A percentile compares a stretch with the other conserved stretches of the same genome.
phyloP scores from a whole-genome alignment of 441 rosid genomes.

The Corymbia calophylla region DNA sequence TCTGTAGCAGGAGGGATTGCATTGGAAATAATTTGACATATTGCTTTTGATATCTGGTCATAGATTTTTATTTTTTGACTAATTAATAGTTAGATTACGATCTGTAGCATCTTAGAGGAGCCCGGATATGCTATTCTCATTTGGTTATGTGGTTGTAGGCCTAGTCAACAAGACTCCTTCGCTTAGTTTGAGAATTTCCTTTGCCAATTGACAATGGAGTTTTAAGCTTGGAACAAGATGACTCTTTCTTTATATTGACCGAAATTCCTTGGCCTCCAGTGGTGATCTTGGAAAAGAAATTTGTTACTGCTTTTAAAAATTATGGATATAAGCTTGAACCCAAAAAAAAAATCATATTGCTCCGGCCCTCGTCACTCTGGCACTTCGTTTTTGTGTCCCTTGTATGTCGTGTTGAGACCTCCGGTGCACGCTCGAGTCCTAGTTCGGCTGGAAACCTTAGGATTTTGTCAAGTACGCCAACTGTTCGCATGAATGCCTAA shows the following conservation, averaged over 20 bases:
- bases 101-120: not conserved
- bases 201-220: not conserved
- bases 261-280: not conserved
- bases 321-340: too few relatives aligned
- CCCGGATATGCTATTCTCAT: not conserved
- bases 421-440: too few relatives aligned
- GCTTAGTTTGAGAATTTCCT: not conserved
- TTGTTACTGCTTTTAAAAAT: too few relatives aligned
- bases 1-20: not conserved
- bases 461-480: too few relatives aligned
- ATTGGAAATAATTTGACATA: not conserved
- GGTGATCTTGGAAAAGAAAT: too few relatives aligned
- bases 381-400: too few relatives aligned
- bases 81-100: not conserved
- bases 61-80: not conserved
- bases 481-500: too few relatives aligned
- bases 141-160: not conserved
- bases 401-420: too few relatives aligned
- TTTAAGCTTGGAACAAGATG: not conserved
- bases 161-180: not conserved
- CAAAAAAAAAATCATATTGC: too few relatives aligned
- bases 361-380: too few relatives aligned
- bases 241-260: not conserved
- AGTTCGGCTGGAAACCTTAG: too few relatives aligned
- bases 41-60: not conserved